phyloP scores from a whole-genome alignment of 371 early-diverging fungal genomes.

The Saksenaea vasiformis region DNA sequence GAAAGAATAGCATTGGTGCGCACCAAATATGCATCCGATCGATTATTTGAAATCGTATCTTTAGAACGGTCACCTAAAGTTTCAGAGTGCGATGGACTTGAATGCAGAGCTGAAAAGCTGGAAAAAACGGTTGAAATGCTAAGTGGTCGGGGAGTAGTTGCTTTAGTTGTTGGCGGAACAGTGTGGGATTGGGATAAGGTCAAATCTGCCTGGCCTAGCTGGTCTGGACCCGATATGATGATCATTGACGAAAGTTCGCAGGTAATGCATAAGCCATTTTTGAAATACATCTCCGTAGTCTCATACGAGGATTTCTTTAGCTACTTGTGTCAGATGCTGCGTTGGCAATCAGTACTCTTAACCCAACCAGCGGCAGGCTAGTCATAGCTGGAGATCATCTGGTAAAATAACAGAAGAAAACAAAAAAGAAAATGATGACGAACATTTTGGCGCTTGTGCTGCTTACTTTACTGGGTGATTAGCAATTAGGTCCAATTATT shows the following conservation, averaged over 20 bases:
- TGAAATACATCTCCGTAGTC: neutral
- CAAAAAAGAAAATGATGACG: neutral
- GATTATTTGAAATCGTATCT: slow-evolving; percentile 1
- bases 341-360: slow-evolving; percentile 48
- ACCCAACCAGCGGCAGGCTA: slow-evolving; percentile 38
- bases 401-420: slow-evolving; percentile 15
- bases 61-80: neutral
- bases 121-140: neutral
- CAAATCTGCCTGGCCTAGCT: slow-evolving; percentile 26
- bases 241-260: slow-evolving; percentile 65
- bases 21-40: slow-evolving; percentile 8
- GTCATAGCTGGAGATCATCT: slow-evolving; percentile 65
- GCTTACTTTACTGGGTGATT: neutral
- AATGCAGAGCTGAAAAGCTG: slow-evolving; percentile 5
- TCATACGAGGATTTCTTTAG: slow-evolving; percentile 12
- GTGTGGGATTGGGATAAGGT: slow-evolving; percentile 59
- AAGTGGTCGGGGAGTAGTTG: slow-evolving; percentile 13
- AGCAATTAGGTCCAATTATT: slow-evolving; percentile 63
- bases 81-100: neutral
- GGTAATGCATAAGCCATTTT: slow-evolving; percentile 20
- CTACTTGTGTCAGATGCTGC: slow-evolving; percentile 53
- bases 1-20: slow-evolving; percentile 37
- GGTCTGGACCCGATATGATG: slow-evolving; percentile 47
- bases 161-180: slow-evolving; percentile 51
- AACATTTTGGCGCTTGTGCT: neutral